These are phyloP conservation scores for Trichoderma afroharzianum DNA, from an alignment of 2,329 filamentous ascomycete species.

Conservation along the genomic window DNA sequence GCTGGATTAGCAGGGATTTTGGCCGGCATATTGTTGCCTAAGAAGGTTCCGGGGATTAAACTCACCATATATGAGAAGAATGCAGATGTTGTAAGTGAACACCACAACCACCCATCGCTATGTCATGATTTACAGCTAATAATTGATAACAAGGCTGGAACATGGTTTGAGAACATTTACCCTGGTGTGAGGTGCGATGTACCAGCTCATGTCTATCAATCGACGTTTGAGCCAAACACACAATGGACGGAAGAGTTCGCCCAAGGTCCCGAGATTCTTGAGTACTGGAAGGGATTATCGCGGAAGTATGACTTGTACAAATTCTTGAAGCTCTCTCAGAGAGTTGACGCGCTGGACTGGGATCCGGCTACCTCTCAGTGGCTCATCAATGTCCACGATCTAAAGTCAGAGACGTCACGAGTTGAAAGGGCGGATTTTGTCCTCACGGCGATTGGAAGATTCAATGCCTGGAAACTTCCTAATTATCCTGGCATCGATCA, in stretches of 20 bases:
- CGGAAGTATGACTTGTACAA: slow-evolving; percentile 62
- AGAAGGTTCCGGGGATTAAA: slow-evolving; percentile 64
- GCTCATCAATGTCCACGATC: slow-evolving; percentile 43
- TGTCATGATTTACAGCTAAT: not conserved
- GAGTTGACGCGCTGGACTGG: slow-evolving; percentile 57
- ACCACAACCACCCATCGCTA: not conserved
- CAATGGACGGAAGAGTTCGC: slow-evolving; percentile 68
- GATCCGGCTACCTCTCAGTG: slow-evolving; percentile 49
- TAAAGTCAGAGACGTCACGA: slow-evolving; percentile 35
- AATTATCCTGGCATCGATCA: slow-evolving; percentile 55
- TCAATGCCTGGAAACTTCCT: slow-evolving; percentile 63
- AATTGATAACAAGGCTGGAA: slow-evolving; percentile 39
- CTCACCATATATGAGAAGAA: slow-evolving; percentile 68
- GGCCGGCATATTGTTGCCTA: slow-evolving; percentile 62
- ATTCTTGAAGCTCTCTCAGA: slow-evolving; percentile 51
- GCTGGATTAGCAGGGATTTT: slow-evolving; percentile 39
- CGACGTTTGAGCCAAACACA: slow-evolving; percentile 62
- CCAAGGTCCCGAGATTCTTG: slow-evolving; percentile 61
- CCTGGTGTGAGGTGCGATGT: slow-evolving; percentile 67
- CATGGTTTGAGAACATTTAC: slow-evolving; percentile 56
- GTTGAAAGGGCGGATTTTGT: slow-evolving; percentile 56
- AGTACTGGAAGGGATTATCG: slow-evolving; percentile 63
- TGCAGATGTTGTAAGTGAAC: slow-evolving; percentile 53
- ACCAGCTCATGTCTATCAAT: slow-evolving; percentile 67
- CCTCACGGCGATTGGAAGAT: slow-evolving; percentile 60